Evolutionary conservation across 257 asterid species (phyloP).

Genomic region (Primulina tabacum): DNA sequence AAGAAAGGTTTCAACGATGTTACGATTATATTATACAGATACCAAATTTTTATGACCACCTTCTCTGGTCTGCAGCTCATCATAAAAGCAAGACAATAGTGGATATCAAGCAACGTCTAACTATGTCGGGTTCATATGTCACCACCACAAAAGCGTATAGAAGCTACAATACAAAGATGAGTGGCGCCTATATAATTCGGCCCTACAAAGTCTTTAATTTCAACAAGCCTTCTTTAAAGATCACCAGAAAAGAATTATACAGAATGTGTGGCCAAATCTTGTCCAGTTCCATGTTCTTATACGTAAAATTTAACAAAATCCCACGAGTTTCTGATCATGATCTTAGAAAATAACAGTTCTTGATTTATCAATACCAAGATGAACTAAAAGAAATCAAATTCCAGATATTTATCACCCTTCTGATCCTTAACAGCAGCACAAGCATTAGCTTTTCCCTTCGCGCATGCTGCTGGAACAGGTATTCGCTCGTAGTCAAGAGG

Average conservation of each 20-base stretch:
- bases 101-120: conserved; percentile 19
- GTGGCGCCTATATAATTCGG: conserved; percentile 12
- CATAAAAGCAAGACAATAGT: not conserved
- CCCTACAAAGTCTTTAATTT: conserved; percentile 27
- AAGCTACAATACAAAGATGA: conserved; percentile 8
- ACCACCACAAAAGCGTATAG: conserved; percentile 13
- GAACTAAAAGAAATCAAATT: conserved; percentile 54
- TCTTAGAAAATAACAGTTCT: conserved; percentile 1
- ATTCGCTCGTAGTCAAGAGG: conserved; percentile 40
- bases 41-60: not conserved
- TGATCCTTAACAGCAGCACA: conserved; percentile 25
- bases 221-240: conserved; percentile 11
- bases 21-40: too few relatives aligned
- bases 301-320: not conserved
- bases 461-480: conserved; percentile 31
- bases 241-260: conserved; percentile 20
- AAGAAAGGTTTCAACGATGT: not conserved
- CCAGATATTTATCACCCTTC: conserved; percentile 45
- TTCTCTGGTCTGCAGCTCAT: not conserved
- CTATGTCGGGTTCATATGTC: conserved; percentile 8
- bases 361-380: not conserved
- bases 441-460: conserved; percentile 27
- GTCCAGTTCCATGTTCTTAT: conserved; percentile 9
- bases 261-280: conserved; percentile 17
- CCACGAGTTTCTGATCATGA: conserved; percentile 2